These are phyloP conservation scores for Dothiorella sarmentorum DNA, from an alignment of 2,329 filamentous ascomycete species.

Conservation along the genomic window DNA sequence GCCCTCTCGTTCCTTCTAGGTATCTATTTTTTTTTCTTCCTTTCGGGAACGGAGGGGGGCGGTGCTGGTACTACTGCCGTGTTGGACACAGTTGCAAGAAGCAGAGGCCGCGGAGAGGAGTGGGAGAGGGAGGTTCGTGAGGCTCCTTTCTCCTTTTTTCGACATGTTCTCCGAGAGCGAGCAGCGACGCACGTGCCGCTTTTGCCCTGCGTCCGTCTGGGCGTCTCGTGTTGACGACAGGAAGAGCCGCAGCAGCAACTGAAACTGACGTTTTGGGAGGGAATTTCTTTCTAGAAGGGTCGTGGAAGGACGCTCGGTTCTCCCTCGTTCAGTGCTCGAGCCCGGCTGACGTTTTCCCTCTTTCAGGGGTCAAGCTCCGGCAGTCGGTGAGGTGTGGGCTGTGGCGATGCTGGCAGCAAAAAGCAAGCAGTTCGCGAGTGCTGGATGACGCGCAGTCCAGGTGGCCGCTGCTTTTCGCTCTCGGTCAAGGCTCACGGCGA, in stretches of 20 bases:
- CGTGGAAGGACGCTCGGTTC: conserved; percentile 9
- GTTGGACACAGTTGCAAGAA: not conserved
- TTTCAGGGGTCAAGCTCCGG: not conserved
- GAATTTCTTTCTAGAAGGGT: conserved; percentile 13
- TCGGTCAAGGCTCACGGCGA: not conserved
- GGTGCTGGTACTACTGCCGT: not conserved
- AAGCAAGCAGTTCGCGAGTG: not conserved
- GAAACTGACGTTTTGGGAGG: no score
- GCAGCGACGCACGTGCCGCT: not conserved
- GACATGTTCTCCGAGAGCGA: conserved; percentile 4
- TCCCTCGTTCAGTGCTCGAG: not conserved
- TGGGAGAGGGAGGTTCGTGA: conserved; percentile 6
- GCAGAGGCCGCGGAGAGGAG: not conserved
- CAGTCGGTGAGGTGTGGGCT: conserved; percentile 6
- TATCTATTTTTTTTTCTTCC: no score
- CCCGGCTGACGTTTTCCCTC: not conserved
- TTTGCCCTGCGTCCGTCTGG: not conserved
- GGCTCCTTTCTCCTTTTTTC: conserved; percentile 6
- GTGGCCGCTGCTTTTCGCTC: not conserved
- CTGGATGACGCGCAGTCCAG: not conserved
- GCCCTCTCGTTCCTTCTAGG: no score
- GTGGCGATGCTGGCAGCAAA: no score
- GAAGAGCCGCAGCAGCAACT: conserved; percentile 3
- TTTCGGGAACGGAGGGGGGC: no score
- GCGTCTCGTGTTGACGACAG: not conserved